phyloP scores from a whole-genome alignment of 164 flowering plant species.

The Umbellularia californica region DNA sequence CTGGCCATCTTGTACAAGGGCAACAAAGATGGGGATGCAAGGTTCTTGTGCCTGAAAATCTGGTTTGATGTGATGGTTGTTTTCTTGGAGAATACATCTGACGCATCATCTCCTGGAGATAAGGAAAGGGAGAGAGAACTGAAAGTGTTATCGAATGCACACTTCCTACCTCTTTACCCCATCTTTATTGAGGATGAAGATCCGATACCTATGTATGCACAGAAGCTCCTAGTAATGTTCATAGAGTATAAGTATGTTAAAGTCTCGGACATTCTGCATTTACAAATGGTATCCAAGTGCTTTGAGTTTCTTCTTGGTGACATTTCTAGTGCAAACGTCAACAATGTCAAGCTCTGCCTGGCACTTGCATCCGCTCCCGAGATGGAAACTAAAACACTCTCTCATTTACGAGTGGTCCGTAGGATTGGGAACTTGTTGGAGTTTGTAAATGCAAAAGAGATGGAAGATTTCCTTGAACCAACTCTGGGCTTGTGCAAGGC shows the following conservation, averaged over 20 bases:
- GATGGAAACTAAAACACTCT: slow-evolving; percentile 71
- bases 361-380: slow-evolving; percentile 88
- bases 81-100: slow-evolving; percentile 47
- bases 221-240: slow-evolving; percentile 93
- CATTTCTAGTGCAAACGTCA: slow-evolving; percentile 76
- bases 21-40: slow-evolving; percentile 93
- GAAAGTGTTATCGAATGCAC: slow-evolving; percentile 50
- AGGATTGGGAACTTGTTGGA: slow-evolving; percentile 80
- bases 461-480: slow-evolving; percentile 94
- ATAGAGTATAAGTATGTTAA: slow-evolving; percentile 69
- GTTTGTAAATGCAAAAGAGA: slow-evolving; percentile 73
- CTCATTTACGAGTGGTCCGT: slow-evolving; percentile 78
- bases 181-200: slow-evolving; percentile 83
- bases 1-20: slow-evolving; percentile 74
- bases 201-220: slow-evolving; percentile 93
- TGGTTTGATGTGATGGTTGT: slow-evolving; percentile 71
- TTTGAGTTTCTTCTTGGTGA: slow-evolving; percentile 89
- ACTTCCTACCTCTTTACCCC: slow-evolving; percentile 91
- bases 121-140: slow-evolving; percentile 45
- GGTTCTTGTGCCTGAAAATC: slow-evolving; percentile 87
- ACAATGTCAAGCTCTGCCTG: slow-evolving; percentile 72
- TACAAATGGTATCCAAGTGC: slow-evolving; percentile 73
- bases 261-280: slow-evolving; percentile 68
- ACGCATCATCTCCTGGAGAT: slow-evolving; percentile 27
- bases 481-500: slow-evolving; percentile 76